Evolutionary conservation across 2,329 filamentous ascomycete species (phyloP), one percentile per base, ranked within the genome.

Genomic region (Alternaria arbusti): DNA sequence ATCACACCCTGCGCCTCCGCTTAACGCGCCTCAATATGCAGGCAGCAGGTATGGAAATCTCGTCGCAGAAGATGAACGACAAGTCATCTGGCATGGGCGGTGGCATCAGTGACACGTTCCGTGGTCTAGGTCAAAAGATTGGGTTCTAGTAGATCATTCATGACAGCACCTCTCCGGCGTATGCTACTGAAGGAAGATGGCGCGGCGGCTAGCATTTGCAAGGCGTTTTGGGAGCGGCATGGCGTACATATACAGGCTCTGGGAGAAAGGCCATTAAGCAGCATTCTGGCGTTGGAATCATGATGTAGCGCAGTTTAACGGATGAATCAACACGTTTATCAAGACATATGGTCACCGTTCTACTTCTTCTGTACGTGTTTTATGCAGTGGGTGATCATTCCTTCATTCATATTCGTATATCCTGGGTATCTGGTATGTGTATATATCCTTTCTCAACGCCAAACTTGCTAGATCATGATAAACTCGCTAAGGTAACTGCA

Each of bases 11-110:
- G 6, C 86, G 92, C 56, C 86, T 96, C 69, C 89, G 93, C 46
- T 84, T 98, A 56, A 85, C 94, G 56, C 88, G 91, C 50, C 89
- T 97, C 74, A 93, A 91, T 69, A 87, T 97, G 63, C 79, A 90
- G 5, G 87, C 90, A 26, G 91, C 93, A 0, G 91, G 92, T 8
- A 83, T 97, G 26, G 92, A 96, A 68, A 85, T 94, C 66, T 67
- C 70, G 32, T 63, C 59, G 13, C 70, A 76, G 5, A 80, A 77
- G 64, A 57, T 61, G 8, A 36, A 60, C 11, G 55, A 72, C 11
- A 70, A 72, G 49, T 54, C 57, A 17, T 52, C 63, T 15, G 59
- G 56, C 8, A 59, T 68, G 51, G 66, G 69, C 17, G 71, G 73
- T 7, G 67, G 72, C 17, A 57, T 79, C 7, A 65, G 74, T 17